Conservation (phyloP, 768 basidiomycete genomes). For the Sistotremastrum niveocremeum region DNA sequence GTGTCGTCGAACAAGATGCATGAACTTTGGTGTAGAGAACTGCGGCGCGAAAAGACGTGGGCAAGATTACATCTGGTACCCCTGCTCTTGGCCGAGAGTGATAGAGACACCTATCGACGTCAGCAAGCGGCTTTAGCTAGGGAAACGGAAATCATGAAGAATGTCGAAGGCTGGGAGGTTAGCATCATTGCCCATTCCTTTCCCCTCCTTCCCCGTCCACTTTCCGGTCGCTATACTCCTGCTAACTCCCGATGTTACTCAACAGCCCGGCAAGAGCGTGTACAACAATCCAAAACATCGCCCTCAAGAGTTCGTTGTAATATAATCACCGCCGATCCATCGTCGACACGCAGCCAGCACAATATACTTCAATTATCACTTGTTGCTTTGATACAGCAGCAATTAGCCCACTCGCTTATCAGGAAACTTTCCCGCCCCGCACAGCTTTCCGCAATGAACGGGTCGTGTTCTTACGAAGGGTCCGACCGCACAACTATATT, state of each 20-base stretch:
- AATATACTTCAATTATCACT: no score
- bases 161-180: conserved; percentile 90
- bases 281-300: conserved; percentile 72
- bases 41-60: conserved; percentile 88
- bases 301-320: conserved; percentile 40
- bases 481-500: no score
- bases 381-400: no score
- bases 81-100: conserved; percentile 81
- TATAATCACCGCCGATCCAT: conserved; percentile 23
- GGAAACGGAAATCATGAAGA: conserved; percentile 90
- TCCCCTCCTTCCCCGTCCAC: no score
- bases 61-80: conserved; percentile 91
- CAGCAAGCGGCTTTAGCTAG: conserved; percentile 61
- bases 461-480: no score
- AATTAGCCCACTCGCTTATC: no score
- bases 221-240: no score
- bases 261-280: conserved; percentile 70
- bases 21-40: conserved; percentile 47
- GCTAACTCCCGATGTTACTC: neutral
- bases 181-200: conserved; percentile 18
- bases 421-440: no score
- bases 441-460: no score
- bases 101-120: conserved; percentile 79
- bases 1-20: neutral
- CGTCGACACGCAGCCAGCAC: conserved; percentile 12